Conservation (phyloP, 768 basidiomycete species). For the Cystobasidium ongulense region DNA sequence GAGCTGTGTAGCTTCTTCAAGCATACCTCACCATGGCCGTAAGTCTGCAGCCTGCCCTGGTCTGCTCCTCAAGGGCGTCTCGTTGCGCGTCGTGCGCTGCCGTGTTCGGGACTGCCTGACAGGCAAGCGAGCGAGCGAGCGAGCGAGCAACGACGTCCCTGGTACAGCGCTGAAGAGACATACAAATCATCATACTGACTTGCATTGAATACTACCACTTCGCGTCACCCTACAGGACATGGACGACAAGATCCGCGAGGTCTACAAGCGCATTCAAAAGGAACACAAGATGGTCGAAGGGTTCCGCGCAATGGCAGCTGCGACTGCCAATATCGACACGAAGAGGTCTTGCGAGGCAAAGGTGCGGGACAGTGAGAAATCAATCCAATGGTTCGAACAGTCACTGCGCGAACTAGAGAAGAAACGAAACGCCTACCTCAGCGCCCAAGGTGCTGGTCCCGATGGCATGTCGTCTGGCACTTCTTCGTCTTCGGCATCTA, state of each 20-base stretch:
- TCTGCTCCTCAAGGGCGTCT: neutral
- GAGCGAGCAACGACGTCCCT: no score
- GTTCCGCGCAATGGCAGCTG: constrained; percentile 65
- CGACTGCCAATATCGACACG: constrained; percentile 79
- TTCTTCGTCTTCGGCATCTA: constrained; percentile 20
- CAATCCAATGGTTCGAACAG: constrained; percentile 77
- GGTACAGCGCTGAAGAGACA: no score
- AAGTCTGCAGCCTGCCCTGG: neutral
- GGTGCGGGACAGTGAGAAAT: constrained; percentile 76
- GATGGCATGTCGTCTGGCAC: neutral
- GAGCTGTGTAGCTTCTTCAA: neutral
- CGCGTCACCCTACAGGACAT: constrained; percentile 12
- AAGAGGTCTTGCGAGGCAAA: constrained; percentile 69
- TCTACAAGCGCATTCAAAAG: constrained; percentile 79
- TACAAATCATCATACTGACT: neutral
- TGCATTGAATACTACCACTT: neutral
- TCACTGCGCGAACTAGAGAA: constrained; percentile 72
- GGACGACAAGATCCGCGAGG: constrained; percentile 67
- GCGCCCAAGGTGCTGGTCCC: neutral
- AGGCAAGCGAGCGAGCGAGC: no score
- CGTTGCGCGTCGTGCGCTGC: neutral
- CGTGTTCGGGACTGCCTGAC: neutral
- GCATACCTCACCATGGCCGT: neutral
- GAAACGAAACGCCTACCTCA: constrained; percentile 49
- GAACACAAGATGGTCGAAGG: constrained; percentile 89